Percentiles rank a stretch among this genome's conserved stretches.
These are phyloP conservation scores for Vigna trinervia DNA, from an alignment of 306 rosid genomes.

Conservation along the genomic window DNA sequence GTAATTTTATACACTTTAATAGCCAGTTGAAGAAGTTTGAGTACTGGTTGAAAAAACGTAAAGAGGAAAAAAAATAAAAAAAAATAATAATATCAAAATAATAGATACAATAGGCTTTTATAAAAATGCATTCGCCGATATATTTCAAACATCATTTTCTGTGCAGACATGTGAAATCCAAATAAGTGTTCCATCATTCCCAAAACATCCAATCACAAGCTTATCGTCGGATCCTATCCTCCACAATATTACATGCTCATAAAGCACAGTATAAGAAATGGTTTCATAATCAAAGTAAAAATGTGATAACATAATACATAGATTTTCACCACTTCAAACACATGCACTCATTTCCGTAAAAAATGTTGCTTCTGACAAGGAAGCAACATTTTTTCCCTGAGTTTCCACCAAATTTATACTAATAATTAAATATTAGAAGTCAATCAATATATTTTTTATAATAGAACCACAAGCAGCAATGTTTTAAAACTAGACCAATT, in stretches of 20 bases:
- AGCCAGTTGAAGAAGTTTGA: slow-evolving; percentile 99
- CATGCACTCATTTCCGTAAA: slow-evolving; percentile 7
- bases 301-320: background rate
- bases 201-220: slow-evolving; percentile 39
- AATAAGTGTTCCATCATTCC: slow-evolving; percentile 22
- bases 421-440: slow-evolving; percentile 23
- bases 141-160: slow-evolving; percentile 15
- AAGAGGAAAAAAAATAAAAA: slow-evolving; percentile 25
- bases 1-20: slow-evolving; percentile 82
- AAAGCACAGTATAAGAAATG: slow-evolving; percentile 29
- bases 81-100: background rate
- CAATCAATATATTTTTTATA: slow-evolving; percentile 22
- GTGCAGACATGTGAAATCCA: slow-evolving; percentile 30
- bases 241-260: slow-evolving; percentile 25
- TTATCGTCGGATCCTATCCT: slow-evolving; percentile 6
- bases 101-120: slow-evolving; percentile 30
- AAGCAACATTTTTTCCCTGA: background rate
- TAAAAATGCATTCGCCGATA: slow-evolving; percentile 1
- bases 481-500: background rate
- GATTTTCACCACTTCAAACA: background rate
- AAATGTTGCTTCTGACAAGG: slow-evolving; percentile 10
- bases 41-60: slow-evolving; percentile 62
- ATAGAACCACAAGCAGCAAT: slow-evolving; percentile 9
- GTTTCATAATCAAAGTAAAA: slow-evolving; percentile 17
- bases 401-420: slow-evolving; percentile 33